Evolutionary conservation across 2,329 filamentous ascomycete genomes (phyloP), one percentile per base, ranked within the genome.

Genomic region (Cryphonectria radicalis): DNA sequence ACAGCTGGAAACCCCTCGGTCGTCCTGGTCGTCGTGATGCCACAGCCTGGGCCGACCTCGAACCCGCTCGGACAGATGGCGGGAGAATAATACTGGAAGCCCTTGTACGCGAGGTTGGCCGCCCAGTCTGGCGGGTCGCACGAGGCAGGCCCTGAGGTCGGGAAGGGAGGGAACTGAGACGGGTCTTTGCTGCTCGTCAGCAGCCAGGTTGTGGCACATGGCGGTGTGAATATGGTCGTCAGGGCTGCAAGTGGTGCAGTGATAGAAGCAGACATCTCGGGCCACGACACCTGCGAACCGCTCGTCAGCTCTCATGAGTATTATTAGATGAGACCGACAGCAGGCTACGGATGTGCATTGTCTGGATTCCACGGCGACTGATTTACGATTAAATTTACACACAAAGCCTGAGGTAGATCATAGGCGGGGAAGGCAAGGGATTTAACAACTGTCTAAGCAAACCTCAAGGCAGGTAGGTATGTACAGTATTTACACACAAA

Each of bases 11-110:
- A 81, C 2, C 79, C 77, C 72, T 81, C 77, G 40, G 70, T 68
- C 6, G 77, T 76, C 42, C 77, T 73, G 11, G 75, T 76, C 43
- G 76, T 75, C 32, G 75, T 75, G 50, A 79, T 69, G 6, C 75
- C 73, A 69, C 80, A 82, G 60, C 71, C 74, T 4, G 74, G 72
- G 2, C 80, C 81, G 42, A 80, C 79, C 22, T 72, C 73, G 73
- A 83, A 82, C 7, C 80, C 81, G n/a, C 72, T 74, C 0, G 81
- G 81, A 66, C 81, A 83, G 67, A 82, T 79, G 37, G 81, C 81
- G 0, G 81, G 81, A n/a, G 81, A 82, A 73, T 82, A 83, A 73
- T 80, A 81, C 60, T 77, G 75, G 69, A 83, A 83, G 17, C 81
- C 82, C 35, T 77, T 75, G 53, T 75, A 75, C 6, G 76, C 75